Evolutionary conservation across 441 rosid species (phyloP), one percentile per base, ranked within the genome.

Genomic region (Gossypium gossypioides): DNA sequence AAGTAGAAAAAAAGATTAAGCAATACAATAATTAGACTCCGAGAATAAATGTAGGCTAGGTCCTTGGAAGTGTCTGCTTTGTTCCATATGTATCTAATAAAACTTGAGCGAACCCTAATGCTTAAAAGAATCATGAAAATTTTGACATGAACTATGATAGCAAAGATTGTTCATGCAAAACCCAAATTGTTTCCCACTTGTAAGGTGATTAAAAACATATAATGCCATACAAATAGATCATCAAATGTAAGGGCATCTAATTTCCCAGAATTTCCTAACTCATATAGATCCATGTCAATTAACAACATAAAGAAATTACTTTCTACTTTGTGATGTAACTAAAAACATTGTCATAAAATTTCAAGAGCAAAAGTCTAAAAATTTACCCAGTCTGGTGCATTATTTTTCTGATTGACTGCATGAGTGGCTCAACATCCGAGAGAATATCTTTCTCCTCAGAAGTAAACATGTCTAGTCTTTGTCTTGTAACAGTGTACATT

Each of bases 401-500:
- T 48, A 91, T 85, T 72, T 79, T 87, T 74, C 92, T 76, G 52
- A 89, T 78, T 2, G 88, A 83, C 52, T 19, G 83, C 93, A 92
- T 88, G 52, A 88, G 48, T 29, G 96, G 89, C 44, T 95, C 98
- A 27, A 89, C 63, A 4, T 76, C 94, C 4, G 80, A 76, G 32
- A 95, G 87, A 61, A 92, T 84, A 37, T 86, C 90, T 70, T 89
- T 96, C 76, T 95, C 97, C 76, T 89, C 90, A 5, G 97, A 83
- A 52, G 92, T 88, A 77, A 95, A 95, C 76, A 86, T 75, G 69
- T 95, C 99, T 22, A 92, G 46, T 72, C 92, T 86, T 52, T 88
- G 96, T 67, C 95, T 68, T 1, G 95, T 91, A 4, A 56, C 82
- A 13, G 97, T 89, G 22, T 52, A 84, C 79, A 89, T 71, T 3